Evolutionary conservation across 139 green algal genomes (phyloP).

Genomic region (Picochlorum sp.): DNA sequence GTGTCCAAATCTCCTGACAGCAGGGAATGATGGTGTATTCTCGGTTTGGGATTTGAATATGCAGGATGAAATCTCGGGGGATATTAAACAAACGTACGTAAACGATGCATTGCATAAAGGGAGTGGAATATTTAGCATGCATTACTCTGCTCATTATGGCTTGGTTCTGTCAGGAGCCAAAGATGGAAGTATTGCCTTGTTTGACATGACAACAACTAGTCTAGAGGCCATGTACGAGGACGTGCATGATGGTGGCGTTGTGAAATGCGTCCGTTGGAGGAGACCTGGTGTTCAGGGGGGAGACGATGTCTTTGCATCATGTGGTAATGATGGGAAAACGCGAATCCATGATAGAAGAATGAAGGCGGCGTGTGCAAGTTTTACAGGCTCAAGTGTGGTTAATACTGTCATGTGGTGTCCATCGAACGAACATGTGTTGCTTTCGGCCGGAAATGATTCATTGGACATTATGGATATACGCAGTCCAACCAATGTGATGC

Average conservation of each 20-base stretch:
- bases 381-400: not conserved
- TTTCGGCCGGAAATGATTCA: slow-evolving; percentile 19
- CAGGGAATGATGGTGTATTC: slow-evolving; percentile 26
- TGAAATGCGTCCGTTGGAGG: slow-evolving; percentile 31
- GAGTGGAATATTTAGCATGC: slow-evolving; percentile 33
- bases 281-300: not conserved
- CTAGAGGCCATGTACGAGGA: slow-evolving; percentile 2
- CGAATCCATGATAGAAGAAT: slow-evolving; percentile 7
- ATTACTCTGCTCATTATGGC: not conserved
- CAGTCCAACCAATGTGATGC: slow-evolving; percentile 13
- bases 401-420: slow-evolving; percentile 31
- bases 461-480: slow-evolving; percentile 26
- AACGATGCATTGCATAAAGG: not conserved
- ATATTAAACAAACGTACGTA: slow-evolving; percentile 2
- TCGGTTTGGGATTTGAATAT: slow-evolving; percentile 23
- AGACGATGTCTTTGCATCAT: slow-evolving; percentile 18
- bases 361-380: not conserved
- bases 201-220: not conserved
- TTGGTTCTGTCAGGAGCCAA: slow-evolving; percentile 22
- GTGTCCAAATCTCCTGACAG: slow-evolving; percentile 17
- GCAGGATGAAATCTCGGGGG: not conserved
- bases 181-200: slow-evolving; percentile 17
- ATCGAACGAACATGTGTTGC: slow-evolving; percentile 11
- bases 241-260: slow-evolving; percentile 21
- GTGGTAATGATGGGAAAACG: slow-evolving; percentile 27